phyloP scores from a whole-genome alignment of 2,329 filamentous ascomycete species.

The Diatrype stigma region DNA sequence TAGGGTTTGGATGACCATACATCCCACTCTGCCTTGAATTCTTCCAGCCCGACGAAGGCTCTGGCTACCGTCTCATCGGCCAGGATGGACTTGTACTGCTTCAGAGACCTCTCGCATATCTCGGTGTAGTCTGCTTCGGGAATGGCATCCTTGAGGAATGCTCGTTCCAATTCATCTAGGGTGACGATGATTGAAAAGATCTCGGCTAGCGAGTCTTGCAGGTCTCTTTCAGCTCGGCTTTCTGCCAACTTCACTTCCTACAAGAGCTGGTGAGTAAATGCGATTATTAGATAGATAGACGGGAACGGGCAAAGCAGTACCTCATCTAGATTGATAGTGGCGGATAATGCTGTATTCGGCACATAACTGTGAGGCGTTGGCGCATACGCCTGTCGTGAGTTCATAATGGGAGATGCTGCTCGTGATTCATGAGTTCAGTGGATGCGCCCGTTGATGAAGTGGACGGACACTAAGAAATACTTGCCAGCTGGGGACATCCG shows the following conservation, averaged over 20 bases:
- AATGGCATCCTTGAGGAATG: slow-evolving; percentile 92
- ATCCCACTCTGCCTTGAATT: slow-evolving; percentile 89
- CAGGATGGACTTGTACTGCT: slow-evolving; percentile 94
- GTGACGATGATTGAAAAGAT: slow-evolving; percentile 97
- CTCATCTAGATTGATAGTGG: slow-evolving; percentile 91
- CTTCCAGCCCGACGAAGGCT: slow-evolving; percentile 82
- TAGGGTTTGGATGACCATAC: slow-evolving; percentile 40
- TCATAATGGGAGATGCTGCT: slow-evolving; percentile 37
- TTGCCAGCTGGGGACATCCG: background rate
- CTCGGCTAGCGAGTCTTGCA: slow-evolving; percentile 94
- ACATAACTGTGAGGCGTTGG: slow-evolving; percentile 90
- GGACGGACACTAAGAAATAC: background rate
- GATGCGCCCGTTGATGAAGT: background rate
- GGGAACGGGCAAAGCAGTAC: slow-evolving; percentile 39
- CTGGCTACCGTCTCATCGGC: slow-evolving; percentile 86
- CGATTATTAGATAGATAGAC: background rate
- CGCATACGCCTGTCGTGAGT: slow-evolving; percentile 69
- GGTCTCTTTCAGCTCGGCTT: slow-evolving; percentile 81
- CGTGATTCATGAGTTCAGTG: background rate
- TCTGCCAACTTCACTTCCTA: slow-evolving; percentile 91
- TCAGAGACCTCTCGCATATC: slow-evolving; percentile 86
- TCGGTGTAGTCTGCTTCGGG: slow-evolving; percentile 91
- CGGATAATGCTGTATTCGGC: slow-evolving; percentile 75
- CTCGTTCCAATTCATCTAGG: slow-evolving; percentile 91
- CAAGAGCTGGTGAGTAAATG: slow-evolving; percentile 2